A percentile compares a stretch with the other conserved stretches of the same genome.
Evolutionary conservation across 495 filamentous ascomycete species (phyloP).

Genomic region (Penicillium cosmopolitanum): DNA sequence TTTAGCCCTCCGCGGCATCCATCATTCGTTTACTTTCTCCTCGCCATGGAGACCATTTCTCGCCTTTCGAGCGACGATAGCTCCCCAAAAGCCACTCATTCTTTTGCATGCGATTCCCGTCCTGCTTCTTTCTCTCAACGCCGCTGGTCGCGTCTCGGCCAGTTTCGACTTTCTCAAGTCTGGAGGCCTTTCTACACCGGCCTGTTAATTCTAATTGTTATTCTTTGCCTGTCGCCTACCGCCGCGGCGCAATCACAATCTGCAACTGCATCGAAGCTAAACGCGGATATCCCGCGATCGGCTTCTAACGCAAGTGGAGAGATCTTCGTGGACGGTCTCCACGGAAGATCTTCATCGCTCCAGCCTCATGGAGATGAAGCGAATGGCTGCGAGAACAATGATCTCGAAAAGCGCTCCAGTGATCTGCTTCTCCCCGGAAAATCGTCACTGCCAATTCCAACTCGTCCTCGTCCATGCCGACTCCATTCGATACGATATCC

Average conservation of each 20-base stretch:
- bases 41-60: constrained; percentile 12
- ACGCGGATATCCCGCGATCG: constrained; percentile 16
- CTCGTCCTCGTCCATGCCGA: constrained; percentile 55
- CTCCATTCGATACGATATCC: constrained; percentile 71
- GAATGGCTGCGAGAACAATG: neutral
- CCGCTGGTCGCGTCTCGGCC: constrained; percentile 13
- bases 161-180: constrained; percentile 8
- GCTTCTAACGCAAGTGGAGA: constrained; percentile 23
- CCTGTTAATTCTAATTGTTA: constrained; percentile 31
- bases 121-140: constrained; percentile 16
- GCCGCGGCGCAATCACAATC: constrained; percentile 19
- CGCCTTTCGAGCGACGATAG: constrained; percentile 4
- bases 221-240: constrained; percentile 22
- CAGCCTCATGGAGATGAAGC: neutral
- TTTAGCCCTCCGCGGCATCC: constrained; percentile 17
- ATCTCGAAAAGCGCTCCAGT: neutral
- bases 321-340: constrained; percentile 24
- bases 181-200: constrained; percentile 13
- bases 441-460: constrained; percentile 32
- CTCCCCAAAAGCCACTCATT: constrained; percentile 9
- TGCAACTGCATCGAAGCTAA: constrained; percentile 8
- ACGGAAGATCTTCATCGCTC: constrained; percentile 12
- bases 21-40: constrained; percentile 27
- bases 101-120: constrained; percentile 13
- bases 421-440: constrained; percentile 7